Evolutionary conservation across 2,329 filamentous ascomycete genomes (phyloP).

Genomic region (Ophiostoma himal-ulmi): DNA sequence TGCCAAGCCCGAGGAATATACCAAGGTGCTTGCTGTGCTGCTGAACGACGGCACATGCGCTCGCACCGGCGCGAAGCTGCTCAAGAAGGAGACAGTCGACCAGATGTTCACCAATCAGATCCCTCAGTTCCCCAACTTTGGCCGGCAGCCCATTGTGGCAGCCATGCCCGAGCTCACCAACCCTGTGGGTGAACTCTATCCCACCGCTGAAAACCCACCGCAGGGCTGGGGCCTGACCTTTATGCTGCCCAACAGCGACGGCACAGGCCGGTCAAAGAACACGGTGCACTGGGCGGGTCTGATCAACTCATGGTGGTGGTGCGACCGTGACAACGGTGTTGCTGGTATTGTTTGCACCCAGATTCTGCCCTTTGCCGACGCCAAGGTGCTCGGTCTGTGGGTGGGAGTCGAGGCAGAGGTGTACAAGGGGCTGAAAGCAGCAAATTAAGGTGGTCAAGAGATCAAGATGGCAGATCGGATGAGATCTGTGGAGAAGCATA

Average conservation of each 20-base stretch:
- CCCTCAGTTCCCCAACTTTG: slow-evolving; percentile 45
- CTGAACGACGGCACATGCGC: slow-evolving; percentile 58
- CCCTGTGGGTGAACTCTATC: slow-evolving; percentile 44
- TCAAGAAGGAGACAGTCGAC: slow-evolving; percentile 50
- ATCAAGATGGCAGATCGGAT: background rate
- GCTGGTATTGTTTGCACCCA: slow-evolving; percentile 44
- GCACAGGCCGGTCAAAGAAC: slow-evolving; percentile 43
- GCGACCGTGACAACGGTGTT: slow-evolving; percentile 51
- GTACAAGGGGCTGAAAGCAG: slow-evolving; percentile 26
- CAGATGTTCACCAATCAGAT: slow-evolving; percentile 59
- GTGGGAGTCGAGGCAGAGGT: slow-evolving; percentile 32
- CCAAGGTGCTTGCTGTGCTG: slow-evolving; percentile 51
- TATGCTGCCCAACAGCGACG: slow-evolving; percentile 42
- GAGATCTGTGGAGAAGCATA: background rate
- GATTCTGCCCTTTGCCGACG: slow-evolving; percentile 42
- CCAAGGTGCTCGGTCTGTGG: slow-evolving; percentile 37
- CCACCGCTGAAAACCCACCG: slow-evolving; percentile 38
- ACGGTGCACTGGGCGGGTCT: slow-evolving; percentile 52
- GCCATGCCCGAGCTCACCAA: slow-evolving; percentile 45
- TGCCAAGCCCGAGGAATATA: slow-evolving; percentile 39
- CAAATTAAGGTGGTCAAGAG: background rate
- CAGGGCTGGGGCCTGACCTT: slow-evolving; percentile 58
- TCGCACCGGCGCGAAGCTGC: slow-evolving; percentile 45
- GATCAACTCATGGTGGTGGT: slow-evolving; percentile 54
- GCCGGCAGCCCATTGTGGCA: slow-evolving; percentile 38